Base-by-base conservation (phyloP, 2,329 filamentous ascomycete genomes). In the Colletotrichum lupini region DNA sequence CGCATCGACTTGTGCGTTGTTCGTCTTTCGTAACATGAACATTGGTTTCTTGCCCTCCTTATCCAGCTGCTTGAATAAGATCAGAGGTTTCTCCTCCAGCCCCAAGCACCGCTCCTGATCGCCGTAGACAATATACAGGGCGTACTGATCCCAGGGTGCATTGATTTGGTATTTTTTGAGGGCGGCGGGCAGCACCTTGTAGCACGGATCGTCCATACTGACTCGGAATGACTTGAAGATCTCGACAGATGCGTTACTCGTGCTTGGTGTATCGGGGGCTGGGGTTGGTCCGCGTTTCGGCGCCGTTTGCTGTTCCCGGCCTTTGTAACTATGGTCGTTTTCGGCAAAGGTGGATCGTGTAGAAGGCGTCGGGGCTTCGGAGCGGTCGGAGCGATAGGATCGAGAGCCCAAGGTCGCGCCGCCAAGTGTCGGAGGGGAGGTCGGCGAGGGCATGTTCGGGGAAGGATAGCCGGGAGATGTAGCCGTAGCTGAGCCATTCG, bases 141-240 rank as follows among this genome's bases (percentile, higher is more conserved):
- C 96, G 81, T 99, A 99, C 80, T 98, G 95, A 77, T 97, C 94
- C 94, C 95, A 98, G 63, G 98, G 96, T 26, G 95, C 96, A 77
- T 97, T 96, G 85, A 99, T 99, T 80, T 98, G 97, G 85, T 99
- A 99, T 82, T 98, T 98, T 81, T 97, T 97, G 22, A 99, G 89
- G 2, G 97, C 97, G 19, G 97, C 97, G 1, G 97, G 97, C 2
- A 99, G 88, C 32, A 99, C 97, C 82, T 98, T 98, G 86, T 98
- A 94, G 85, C 97, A 99, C 3, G 97, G 97, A 80, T 99, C 97
- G 77, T 99, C 97, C 90, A 98, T 97, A 81, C 94, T 97, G 75
- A 99, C 97, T 52, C 96, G 92, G 89, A 99, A 99, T 1, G 94
- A 97, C 82, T 99, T 99, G 91, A 98, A 98, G 73, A 99, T 98